Evolutionary conservation across 1,284 basidiomycete species (phyloP), one percentile per base, ranked within the genome.

Genomic region (Neonothopanus nambi): DNA sequence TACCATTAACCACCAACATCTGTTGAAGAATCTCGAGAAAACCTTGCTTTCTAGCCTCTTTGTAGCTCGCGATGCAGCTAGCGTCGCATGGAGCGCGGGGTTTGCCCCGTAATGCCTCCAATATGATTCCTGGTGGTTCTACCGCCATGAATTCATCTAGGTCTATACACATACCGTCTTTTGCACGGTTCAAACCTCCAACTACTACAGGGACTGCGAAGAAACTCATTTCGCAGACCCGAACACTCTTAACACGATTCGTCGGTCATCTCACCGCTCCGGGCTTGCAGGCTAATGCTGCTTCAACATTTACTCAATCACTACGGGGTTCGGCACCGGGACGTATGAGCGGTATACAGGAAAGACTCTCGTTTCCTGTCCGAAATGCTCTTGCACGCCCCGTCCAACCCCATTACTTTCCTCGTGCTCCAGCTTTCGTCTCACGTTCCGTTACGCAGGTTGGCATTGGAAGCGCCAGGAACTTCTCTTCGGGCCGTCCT

Each of bases 381-480:
- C 78, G 78, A 18, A 70, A 77, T 59, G 74, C 81, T 0, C 72
- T 81, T 43, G 66, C 70, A 2, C 63, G 72, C 11, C 73, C 75
- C 0, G 60, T 79, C 2, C 69, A 73, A n/a, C 65, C 79, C 7
- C 78, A 75, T 15, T 78, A 76, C 59, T 70, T 90, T 23, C 88
- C 87, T 15, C 77, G 75, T 18, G 74, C 78, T 5, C 82, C 85
- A 5, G 59, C 64, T 0, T 67, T 81, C 2, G 74, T 78, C 3
- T 73, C 78, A 6, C 73, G 77, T 41, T 67, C 71, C 50, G 70
- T 83, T 18, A 67, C 79, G 0, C 83, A 90, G 56, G 79, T 91
- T 21, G 89, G 89, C 7, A 72, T 91, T 1, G 87, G 87, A 28
- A 80, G 79, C 0, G 85, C 84, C 1, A 75, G 89, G 44, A 88